Percentiles rank a stretch among this genome's conserved stretches.
Evolutionary conservation across 495 filamentous ascomycete species (phyloP).

Genomic region (Terfezia claveryi): DNA sequence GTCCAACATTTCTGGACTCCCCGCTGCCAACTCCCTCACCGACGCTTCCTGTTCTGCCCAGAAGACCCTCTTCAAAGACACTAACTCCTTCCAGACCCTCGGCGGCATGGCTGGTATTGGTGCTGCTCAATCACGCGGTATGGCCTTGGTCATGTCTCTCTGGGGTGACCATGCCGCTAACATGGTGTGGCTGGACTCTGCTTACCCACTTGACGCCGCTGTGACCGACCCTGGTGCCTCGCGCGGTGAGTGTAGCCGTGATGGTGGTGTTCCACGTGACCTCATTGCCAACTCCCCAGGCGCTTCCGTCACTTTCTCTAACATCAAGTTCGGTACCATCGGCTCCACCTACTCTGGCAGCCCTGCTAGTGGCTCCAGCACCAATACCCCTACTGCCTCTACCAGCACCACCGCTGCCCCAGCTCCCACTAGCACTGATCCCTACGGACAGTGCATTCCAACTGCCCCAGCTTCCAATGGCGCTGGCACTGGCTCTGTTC

Average conservation of each 20-base stretch:
- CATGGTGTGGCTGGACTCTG: slow-evolving; percentile 49
- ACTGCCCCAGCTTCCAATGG: slow-evolving; percentile 5
- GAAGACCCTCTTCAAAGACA: slow-evolving; percentile 39
- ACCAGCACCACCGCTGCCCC: slow-evolving; percentile 2
- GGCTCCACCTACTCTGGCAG: slow-evolving; percentile 34
- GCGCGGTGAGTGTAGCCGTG: slow-evolving; percentile 44
- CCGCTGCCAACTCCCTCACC: slow-evolving; percentile 34
- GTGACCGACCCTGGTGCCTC: slow-evolving; percentile 32
- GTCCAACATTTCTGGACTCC: slow-evolving; percentile 24
- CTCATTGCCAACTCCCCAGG: slow-evolving; percentile 34
- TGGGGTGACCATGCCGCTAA: slow-evolving; percentile 48
- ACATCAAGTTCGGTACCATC: slow-evolving; percentile 47
- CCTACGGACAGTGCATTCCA: not conserved
- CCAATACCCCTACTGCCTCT: too few relatives aligned
- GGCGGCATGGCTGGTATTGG: slow-evolving; percentile 41
- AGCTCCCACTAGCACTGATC: slow-evolving; percentile 1
- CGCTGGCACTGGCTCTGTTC: slow-evolving; percentile 1
- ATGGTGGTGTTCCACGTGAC: slow-evolving; percentile 36
- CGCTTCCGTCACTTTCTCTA: slow-evolving; percentile 40
- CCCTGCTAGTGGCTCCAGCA: slow-evolving; percentile 8
- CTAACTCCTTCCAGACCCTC: slow-evolving; percentile 32
- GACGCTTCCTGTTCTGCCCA: slow-evolving; percentile 37
- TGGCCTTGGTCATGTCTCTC: slow-evolving; percentile 59
- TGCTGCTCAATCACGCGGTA: slow-evolving; percentile 30
- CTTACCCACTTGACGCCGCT: slow-evolving; percentile 26